Percentiles rank a stretch among this genome's conserved stretches.
Conservation (phyloP, 495 filamentous ascomycete species). For the Xylaria cubensis region DNA sequence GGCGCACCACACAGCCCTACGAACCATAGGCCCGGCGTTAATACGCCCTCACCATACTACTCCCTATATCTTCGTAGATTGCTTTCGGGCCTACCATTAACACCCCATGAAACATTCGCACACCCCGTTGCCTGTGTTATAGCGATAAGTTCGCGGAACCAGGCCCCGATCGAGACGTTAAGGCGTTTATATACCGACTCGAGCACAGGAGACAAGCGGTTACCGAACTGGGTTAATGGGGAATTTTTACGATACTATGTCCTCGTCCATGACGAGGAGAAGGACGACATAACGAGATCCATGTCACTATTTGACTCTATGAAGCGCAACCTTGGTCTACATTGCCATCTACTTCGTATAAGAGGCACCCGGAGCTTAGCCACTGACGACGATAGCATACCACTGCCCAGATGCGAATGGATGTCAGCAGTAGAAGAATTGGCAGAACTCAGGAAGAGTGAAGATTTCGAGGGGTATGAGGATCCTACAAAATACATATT, state of each 20-base stretch:
- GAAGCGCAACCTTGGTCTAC: slow-evolving; percentile 94
- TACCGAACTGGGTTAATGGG: slow-evolving; percentile 83
- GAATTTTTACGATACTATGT: slow-evolving; percentile 96
- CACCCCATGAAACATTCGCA: slow-evolving; percentile 88
- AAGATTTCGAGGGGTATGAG: slow-evolving; percentile 67
- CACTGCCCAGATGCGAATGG: slow-evolving; percentile 84
- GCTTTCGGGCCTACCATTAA: slow-evolving; percentile 75
- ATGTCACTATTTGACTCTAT: slow-evolving; percentile 93
- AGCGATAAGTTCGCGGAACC: slow-evolving; percentile 87
- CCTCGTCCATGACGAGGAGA: slow-evolving; percentile 95
- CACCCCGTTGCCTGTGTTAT: slow-evolving; percentile 97
- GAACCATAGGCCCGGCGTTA: slow-evolving; percentile 45
- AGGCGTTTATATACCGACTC: slow-evolving; percentile 81
- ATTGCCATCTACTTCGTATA: slow-evolving; percentile 89
- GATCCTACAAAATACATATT: slow-evolving; percentile 80
- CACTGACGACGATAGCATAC: slow-evolving; percentile 90
- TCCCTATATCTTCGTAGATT: slow-evolving; percentile 81
- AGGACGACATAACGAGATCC: slow-evolving; percentile 86
- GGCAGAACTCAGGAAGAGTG: slow-evolving; percentile 66
- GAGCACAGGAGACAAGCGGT: slow-evolving; percentile 65
- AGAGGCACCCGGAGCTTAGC: slow-evolving; percentile 84
- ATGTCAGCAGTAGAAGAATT: slow-evolving; percentile 86
- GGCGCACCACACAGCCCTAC: slow-evolving; percentile 48
- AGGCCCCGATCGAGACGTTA: slow-evolving; percentile 80
- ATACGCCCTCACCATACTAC: slow-evolving; percentile 69